phyloP scores from a whole-genome alignment of 495 filamentous ascomycete genomes.

The Tuber umbilicatum region DNA sequence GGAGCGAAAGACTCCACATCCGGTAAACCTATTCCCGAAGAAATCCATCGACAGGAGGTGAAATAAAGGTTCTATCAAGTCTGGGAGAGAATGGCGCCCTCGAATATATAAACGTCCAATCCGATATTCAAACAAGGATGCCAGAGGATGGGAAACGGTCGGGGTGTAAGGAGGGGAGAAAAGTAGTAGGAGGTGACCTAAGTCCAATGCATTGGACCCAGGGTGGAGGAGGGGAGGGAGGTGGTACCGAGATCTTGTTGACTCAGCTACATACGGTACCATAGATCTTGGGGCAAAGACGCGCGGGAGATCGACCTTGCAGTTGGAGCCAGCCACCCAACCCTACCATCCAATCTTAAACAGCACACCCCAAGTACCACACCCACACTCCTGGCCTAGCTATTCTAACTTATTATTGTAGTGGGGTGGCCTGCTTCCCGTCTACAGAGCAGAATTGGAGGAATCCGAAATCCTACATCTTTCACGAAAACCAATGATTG shows the following conservation, averaged over 20 bases:
- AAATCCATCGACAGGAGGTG: neutral
- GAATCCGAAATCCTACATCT: neutral
- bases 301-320: neutral
- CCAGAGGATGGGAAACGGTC: neutral
- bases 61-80: neutral
- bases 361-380: neutral
- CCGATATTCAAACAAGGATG: neutral
- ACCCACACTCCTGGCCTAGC: neutral
- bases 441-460: neutral
- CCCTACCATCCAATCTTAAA: neutral
- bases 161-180: neutral
- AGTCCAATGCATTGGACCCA: neutral
- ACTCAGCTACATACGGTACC: neutral
- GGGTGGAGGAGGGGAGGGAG: neutral
- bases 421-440: neutral
- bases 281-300: neutral
- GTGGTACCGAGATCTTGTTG: neutral
- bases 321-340: neutral
- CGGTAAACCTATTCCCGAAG: neutral
- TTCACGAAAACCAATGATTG: neutral
- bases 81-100: neutral
- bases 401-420: neutral
- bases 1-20: neutral
- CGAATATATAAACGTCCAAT: neutral
- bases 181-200: neutral